Percentiles rank a stretch among this genome's conserved stretches.
Conservation (phyloP, 495 filamentous ascomycete genomes). For the Penicillium atrosanguineum region DNA sequence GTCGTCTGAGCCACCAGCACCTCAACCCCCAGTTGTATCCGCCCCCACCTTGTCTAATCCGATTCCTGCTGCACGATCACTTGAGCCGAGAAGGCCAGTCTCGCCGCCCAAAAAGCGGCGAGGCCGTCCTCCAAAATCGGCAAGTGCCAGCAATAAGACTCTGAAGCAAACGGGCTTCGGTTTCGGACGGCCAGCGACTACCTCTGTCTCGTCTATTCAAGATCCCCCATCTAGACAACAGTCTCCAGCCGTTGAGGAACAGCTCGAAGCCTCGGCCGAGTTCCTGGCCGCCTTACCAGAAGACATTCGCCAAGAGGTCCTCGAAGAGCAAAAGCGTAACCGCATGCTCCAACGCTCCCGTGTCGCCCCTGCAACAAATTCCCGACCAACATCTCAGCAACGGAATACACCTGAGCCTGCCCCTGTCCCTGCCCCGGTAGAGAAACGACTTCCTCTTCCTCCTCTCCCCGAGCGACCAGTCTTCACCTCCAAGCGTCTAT, state of each 20-base stretch:
- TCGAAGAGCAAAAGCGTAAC: constrained; percentile 65
- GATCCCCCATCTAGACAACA: constrained; percentile 13
- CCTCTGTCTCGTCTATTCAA: constrained; percentile 6
- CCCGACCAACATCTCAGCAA: constrained; percentile 17
- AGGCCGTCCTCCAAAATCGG: constrained; percentile 38
- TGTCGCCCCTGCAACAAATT: constrained; percentile 22
- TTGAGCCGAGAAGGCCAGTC: constrained; percentile 45
- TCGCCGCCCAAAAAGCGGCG: constrained; percentile 60
- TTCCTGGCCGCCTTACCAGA: constrained; percentile 81
- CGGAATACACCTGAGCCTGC: constrained; percentile 1
- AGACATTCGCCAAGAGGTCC: constrained; percentile 73
- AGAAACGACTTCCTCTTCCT: constrained; percentile 47
- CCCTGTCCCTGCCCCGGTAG: background rate
- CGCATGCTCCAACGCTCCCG: constrained; percentile 47
- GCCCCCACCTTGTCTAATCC: constrained; percentile 48
- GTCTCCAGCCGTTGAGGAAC: constrained; percentile 19
- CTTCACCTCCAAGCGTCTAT: constrained; percentile 63
- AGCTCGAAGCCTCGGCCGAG: constrained; percentile 57
- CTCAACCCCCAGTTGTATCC: constrained; percentile 22
- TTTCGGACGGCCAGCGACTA: constrained; percentile 25
- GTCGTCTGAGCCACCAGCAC: constrained; percentile 4
- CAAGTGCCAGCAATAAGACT: constrained; percentile 44
- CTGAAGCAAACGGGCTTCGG: constrained; percentile 68
- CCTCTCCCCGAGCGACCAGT: constrained; percentile 56
- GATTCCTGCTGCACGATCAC: constrained; percentile 33